These are phyloP conservation scores for Bonia amplexicaulis DNA, from an alignment of 176 grass and related monocot species.

Conservation along the genomic window DNA sequence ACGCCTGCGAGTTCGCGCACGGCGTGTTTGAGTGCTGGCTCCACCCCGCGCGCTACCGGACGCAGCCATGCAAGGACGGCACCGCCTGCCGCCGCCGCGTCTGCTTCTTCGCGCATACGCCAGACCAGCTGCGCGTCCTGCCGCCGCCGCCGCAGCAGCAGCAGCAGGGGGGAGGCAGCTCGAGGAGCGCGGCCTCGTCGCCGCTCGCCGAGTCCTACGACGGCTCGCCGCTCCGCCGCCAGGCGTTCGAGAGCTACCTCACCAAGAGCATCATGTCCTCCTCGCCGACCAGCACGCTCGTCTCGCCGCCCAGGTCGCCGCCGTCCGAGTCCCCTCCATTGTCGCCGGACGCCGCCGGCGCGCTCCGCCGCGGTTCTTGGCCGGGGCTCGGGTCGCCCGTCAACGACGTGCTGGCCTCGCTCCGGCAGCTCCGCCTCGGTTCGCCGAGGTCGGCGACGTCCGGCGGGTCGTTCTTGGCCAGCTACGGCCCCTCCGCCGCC, in stretches of 20 bases:
- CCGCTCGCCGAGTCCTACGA: constrained; percentile 67
- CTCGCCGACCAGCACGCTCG: constrained; percentile 74
- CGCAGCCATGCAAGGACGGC: constrained; percentile 86
- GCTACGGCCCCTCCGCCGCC: constrained; percentile 5
- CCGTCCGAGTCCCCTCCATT: constrained; percentile 70
- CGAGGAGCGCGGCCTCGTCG: constrained; percentile 4
- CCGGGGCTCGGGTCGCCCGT: constrained; percentile 32
- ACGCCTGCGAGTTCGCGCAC: constrained; percentile 67
- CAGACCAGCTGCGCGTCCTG: constrained; percentile 55
- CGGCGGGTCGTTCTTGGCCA: constrained; percentile 6
- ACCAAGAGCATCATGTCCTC: constrained; percentile 43
- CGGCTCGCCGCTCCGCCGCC: constrained; percentile 64
- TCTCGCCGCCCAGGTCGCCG: constrained; percentile 57
- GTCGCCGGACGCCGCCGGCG: constrained; percentile 38
- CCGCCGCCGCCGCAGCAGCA: constrained; percentile 21
- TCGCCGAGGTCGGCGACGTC: constrained; percentile 50
- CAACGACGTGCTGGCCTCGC: constrained; percentile 51
- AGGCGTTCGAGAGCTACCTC: constrained; percentile 58
- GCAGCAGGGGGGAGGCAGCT: constrained; percentile 5
- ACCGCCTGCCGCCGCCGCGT: constrained; percentile 64
- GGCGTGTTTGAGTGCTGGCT: constrained; percentile 92
- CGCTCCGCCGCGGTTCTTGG: constrained; percentile 44
- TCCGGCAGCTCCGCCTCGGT: constrained; percentile 60
- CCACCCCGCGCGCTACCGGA: constrained; percentile 77
- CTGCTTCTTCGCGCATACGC: constrained; percentile 93